A percentile compares a stretch with the other conserved stretches of the same genome.
These are phyloP conservation scores for Gyromitra esculenta DNA, from an alignment of 2,329 filamentous ascomycete species.

Conservation along the genomic window DNA sequence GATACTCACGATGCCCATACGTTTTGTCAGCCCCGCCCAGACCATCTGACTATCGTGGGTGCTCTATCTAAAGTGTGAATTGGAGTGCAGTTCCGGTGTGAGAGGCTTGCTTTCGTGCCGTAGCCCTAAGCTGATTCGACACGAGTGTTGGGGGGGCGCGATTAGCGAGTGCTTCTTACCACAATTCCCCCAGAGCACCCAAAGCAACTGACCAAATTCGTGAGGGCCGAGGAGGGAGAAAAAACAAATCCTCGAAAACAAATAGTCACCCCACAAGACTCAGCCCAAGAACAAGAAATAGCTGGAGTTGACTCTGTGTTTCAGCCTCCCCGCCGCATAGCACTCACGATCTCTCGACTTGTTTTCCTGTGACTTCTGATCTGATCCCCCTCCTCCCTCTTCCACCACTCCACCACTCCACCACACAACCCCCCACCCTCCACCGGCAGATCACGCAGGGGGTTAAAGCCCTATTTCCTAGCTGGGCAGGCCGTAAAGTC, in stretches of 20 bases:
- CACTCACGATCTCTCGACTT: constrained; percentile 17
- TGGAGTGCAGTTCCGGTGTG: constrained; percentile 33
- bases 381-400: constrained; percentile 10
- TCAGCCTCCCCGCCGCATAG: constrained; percentile 19
- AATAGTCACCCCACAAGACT: constrained; percentile 12
- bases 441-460: constrained; percentile 24
- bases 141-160: constrained; percentile 18
- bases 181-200: constrained; percentile 10
- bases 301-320: constrained; percentile 32
- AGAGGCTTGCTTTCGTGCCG: constrained; percentile 29
- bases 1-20: constrained; percentile 9
- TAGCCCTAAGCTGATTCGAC: constrained; percentile 34
- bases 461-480: constrained; percentile 8
- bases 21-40: constrained; percentile 27
- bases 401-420: constrained; percentile 10
- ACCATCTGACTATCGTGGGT: constrained; percentile 34
- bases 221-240: neutral
- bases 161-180: constrained; percentile 38
- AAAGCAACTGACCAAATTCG: neutral
- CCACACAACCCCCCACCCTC: constrained; percentile 4
- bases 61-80: constrained; percentile 29
- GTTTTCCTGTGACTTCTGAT: constrained; percentile 15
- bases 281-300: neutral
- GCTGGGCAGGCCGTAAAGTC: constrained; percentile 11
- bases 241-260: constrained; percentile 18